Evolutionary conservation across 345 rosid genomes (phyloP).

Genomic region (Rhodomyrtus tomentosa): DNA sequence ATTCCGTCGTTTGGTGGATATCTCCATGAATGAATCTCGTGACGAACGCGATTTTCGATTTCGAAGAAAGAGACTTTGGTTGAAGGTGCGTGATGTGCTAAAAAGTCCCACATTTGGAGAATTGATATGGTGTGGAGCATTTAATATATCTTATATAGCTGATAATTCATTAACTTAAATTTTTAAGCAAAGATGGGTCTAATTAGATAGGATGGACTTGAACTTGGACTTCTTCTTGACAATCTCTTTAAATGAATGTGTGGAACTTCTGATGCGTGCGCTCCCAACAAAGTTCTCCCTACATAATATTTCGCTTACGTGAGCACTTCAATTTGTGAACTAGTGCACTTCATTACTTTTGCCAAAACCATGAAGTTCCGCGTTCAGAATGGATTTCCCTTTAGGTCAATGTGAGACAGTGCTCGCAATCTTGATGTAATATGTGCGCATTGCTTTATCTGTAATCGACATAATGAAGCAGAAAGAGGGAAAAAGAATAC

Average conservation of each 20-base stretch:
- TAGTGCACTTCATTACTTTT: not conserved
- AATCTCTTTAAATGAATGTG: not conserved
- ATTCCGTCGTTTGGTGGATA: no score
- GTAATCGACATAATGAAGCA: not conserved
- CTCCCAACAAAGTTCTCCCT: not conserved
- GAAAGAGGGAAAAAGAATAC: not conserved
- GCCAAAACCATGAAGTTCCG: not conserved
- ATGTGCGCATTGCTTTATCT: not conserved
- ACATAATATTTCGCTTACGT: not conserved
- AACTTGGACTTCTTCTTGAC: not conserved
- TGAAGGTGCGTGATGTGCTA: not conserved
- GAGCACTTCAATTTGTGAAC: not conserved
- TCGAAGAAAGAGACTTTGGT: no score
- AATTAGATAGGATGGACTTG: not conserved
- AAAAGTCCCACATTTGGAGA: not conserved
- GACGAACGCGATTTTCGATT: no score
- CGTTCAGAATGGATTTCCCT: not conserved
- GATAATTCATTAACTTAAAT: not conserved
- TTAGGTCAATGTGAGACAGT: not conserved
- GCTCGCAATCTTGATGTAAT: not conserved
- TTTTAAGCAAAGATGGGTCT: not conserved
- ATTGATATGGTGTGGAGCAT: not conserved
- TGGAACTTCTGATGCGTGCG: no score
- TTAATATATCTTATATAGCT: not conserved
- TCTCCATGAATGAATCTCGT: no score